phyloP scores from a whole-genome alignment of 1,139 yeast species.

The Eremothecium coryli region DNA sequence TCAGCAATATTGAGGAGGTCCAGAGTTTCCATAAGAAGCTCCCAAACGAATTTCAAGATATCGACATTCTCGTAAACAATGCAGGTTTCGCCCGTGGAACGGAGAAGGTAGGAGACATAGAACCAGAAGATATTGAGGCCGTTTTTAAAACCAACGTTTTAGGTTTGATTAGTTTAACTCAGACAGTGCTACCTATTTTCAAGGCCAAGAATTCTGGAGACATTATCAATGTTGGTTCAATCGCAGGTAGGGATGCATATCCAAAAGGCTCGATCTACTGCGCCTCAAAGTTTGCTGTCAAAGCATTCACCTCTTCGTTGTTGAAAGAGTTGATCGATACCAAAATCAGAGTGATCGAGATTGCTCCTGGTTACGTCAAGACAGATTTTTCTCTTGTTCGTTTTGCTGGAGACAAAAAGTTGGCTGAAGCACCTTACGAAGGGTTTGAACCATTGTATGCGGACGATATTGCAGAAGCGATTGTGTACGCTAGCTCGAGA shows the following conservation, averaged over 20 bases:
- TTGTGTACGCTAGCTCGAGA: conserved; percentile 64
- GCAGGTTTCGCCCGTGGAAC: conserved; percentile 76
- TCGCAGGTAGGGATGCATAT: conserved; percentile 82
- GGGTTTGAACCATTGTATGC: conserved; percentile 69
- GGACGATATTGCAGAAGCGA: conserved; percentile 73
- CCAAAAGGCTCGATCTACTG: conserved; percentile 84
- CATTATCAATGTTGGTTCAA: conserved; percentile 73
- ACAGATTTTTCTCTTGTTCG: conserved; percentile 77
- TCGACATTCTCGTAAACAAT: conserved; percentile 66
- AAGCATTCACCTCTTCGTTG: conserved; percentile 65
- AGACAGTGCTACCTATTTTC: conserved; percentile 53
- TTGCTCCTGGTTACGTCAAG: conserved; percentile 84
- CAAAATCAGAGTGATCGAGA: conserved; percentile 66
- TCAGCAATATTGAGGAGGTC: conserved; percentile 43
- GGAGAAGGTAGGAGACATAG: conserved; percentile 53
- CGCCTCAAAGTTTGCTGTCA: conserved; percentile 77
- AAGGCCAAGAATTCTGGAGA: conserved; percentile 54
- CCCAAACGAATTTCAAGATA: conserved; percentile 47
- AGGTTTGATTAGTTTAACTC: conserved; percentile 64
- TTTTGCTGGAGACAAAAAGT: conserved; percentile 58
- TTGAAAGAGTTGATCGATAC: conserved; percentile 72
- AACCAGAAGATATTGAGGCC: conserved; percentile 45
- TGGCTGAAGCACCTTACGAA: conserved; percentile 64
- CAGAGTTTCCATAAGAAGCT: conserved; percentile 41
- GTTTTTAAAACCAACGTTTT: conserved; percentile 68